Percentiles rank a stretch among this genome's conserved stretches.
Evolutionary conservation across 768 basidiomycete genomes (phyloP).

Genomic region (Podaxis sp.): DNA sequence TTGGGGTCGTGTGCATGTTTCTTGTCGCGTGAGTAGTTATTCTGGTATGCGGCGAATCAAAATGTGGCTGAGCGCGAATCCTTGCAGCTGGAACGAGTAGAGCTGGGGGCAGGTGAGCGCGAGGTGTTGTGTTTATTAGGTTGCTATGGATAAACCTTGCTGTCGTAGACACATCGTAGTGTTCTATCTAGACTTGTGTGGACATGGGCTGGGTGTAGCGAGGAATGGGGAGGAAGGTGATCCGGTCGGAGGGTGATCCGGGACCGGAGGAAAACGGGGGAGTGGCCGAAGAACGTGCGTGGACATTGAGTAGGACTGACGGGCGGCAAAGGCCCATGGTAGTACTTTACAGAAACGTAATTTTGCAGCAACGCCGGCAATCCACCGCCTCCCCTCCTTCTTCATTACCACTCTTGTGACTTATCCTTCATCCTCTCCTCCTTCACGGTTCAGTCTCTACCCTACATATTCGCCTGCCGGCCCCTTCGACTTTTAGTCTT

Average conservation of each 20-base stretch:
- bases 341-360: slow-evolving; percentile 24
- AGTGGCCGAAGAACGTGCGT: slow-evolving; percentile 57
- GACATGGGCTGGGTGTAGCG: neutral
- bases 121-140: neutral
- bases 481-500: neutral
- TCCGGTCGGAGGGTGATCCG: slow-evolving; percentile 13
- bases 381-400: slow-evolving; percentile 23
- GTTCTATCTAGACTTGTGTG: neutral
- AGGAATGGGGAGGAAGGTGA: slow-evolving; percentile 11
- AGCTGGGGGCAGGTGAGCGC: neutral
- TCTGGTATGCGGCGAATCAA: neutral
- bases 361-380: slow-evolving; percentile 22
- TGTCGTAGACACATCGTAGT: too few relatives aligned
- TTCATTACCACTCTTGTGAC: slow-evolving; percentile 14
- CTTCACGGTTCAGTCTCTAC: slow-evolving; percentile 16
- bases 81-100: slow-evolving; percentile 19
- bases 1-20: slow-evolving; percentile 92
- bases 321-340: neutral
- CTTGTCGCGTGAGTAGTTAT: slow-evolving; percentile 74
- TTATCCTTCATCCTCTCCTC: slow-evolving; percentile 17
- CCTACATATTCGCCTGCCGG: slow-evolving; percentile 18
- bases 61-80: neutral
- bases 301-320: slow-evolving; percentile 19
- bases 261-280: slow-evolving; percentile 10
- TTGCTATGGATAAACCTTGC: neutral